Percentiles rank a stretch among this genome's conserved stretches.
Conservation (phyloP, 768 basidiomycete genomes). For the Sistotremastrum niveocremeum region DNA sequence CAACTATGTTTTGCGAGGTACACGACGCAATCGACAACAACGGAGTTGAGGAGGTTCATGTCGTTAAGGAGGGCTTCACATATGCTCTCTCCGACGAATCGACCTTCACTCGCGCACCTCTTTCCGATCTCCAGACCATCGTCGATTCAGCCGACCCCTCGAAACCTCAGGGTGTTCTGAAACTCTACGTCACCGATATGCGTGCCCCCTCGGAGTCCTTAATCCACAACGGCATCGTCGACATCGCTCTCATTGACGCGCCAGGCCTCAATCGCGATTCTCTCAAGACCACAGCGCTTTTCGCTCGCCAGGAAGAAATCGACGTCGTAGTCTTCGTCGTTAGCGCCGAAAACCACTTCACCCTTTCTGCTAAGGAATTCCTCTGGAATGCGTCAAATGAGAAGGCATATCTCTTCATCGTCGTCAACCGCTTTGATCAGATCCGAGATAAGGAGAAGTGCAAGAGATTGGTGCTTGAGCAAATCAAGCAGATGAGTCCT, state of each 20-base stretch:
- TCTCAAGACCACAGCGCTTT: conserved; percentile 86
- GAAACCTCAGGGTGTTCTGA: conserved; percentile 58
- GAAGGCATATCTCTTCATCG: conserved; percentile 96
- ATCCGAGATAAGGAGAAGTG: conserved; percentile 95
- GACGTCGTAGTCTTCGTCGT: conserved; percentile 98
- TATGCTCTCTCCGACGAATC: conserved; percentile 63
- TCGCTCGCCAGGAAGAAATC: conserved; percentile 93
- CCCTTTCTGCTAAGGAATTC: conserved; percentile 90
- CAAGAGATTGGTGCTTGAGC: conserved; percentile 75
- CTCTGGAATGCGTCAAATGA: conserved; percentile 85
- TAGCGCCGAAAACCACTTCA: conserved; percentile 97
- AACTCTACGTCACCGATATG: conserved; percentile 79
- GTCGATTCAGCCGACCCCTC: conserved; percentile 58
- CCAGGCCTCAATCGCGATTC: conserved; percentile 96
- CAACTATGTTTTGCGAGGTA: conserved; percentile 94
- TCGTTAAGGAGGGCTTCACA: conserved; percentile 50
- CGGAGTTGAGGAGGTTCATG: conserved; percentile 74
- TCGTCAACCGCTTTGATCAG: conserved; percentile 95
- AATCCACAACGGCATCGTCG: conserved; percentile 88
- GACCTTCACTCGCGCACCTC: conserved; percentile 57
- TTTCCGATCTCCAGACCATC: conserved; percentile 66
- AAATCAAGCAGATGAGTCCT: conserved; percentile 89
- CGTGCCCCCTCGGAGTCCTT: conserved; percentile 71
- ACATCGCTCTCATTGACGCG: conserved; percentile 96
- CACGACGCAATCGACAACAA: conserved; percentile 75